Evolutionary conservation across 805 yeast genomes (phyloP).

Genomic region (Myxozyma neotropica): DNA sequence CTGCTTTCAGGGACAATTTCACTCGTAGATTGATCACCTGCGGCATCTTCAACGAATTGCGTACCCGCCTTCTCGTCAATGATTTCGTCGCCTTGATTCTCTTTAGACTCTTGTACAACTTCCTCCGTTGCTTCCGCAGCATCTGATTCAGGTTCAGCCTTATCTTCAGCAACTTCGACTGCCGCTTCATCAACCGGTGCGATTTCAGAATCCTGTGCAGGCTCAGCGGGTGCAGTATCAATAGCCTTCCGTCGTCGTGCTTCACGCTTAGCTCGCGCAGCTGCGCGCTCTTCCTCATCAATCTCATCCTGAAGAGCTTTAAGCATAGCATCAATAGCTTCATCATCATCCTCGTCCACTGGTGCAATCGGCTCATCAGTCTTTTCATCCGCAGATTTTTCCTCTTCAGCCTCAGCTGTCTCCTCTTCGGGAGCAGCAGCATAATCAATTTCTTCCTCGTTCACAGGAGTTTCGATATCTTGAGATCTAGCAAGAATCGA

Average conservation of each 20-base stretch:
- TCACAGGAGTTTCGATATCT: slow-evolving; percentile 6
- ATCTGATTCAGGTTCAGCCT: no score
- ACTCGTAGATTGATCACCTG: neutral
- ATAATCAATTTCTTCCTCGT: slow-evolving; percentile 11
- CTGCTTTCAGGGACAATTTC: neutral
- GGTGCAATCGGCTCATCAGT: slow-evolving; percentile 25
- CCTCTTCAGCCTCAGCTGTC: neutral
- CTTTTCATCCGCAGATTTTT: neutral
- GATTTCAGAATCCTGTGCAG: neutral
- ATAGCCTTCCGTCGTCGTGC: slow-evolving; percentile 20
- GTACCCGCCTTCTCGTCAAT: neutral
- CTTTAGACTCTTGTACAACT: neutral
- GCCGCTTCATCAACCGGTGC: neutral
- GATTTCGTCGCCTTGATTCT: neutral
- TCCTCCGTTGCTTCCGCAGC: neutral
- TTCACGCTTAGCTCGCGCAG: slow-evolving; percentile 19
- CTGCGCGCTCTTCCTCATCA: slow-evolving; percentile 29
- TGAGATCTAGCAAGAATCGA: slow-evolving; percentile 12
- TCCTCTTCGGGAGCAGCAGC: neutral
- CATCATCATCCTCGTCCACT: slow-evolving; percentile 44
- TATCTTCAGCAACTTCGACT: neutral
- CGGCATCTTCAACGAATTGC: neutral
- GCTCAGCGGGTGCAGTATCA: slow-evolving; percentile 14
- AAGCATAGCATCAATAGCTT: slow-evolving; percentile 45
- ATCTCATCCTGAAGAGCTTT: slow-evolving; percentile 26